phyloP scores from a whole-genome alignment of 75 land plant species.

The Larix kaempferi region DNA sequence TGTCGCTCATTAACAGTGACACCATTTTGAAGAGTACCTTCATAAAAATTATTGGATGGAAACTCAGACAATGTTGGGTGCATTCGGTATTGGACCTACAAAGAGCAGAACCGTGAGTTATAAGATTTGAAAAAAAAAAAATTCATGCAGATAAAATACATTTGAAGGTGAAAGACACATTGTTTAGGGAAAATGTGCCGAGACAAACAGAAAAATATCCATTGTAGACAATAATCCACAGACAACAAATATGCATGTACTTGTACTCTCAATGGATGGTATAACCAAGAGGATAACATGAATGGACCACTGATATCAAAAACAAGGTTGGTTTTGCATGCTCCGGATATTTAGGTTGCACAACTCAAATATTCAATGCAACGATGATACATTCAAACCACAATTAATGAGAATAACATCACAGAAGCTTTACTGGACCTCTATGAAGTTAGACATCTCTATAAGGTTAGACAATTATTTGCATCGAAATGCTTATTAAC shows the following conservation, averaged over 20 bases:
- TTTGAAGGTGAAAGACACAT: neutral
- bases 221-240: no score
- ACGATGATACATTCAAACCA: no score
- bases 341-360: neutral
- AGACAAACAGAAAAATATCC: no score
- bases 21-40: slow-evolving; percentile 98
- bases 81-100: slow-evolving; percentile 99
- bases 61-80: slow-evolving; percentile 97
- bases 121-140: neutral
- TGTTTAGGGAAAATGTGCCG: neutral
- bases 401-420: no score
- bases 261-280: neutral
- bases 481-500: neutral
- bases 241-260: neutral
- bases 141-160: slow-evolving; percentile 2
- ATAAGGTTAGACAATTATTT: neutral
- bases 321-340: neutral
- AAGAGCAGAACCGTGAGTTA: neutral
- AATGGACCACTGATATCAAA: neutral
- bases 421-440: no score
- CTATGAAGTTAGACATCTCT: neutral
- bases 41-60: slow-evolving; percentile 98
- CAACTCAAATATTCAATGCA: no score
- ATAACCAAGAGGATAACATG: neutral
- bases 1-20: slow-evolving; percentile 91